Conservation (phyloP, 345 rosid species). For the Rubroshorea leprosula region DNA sequence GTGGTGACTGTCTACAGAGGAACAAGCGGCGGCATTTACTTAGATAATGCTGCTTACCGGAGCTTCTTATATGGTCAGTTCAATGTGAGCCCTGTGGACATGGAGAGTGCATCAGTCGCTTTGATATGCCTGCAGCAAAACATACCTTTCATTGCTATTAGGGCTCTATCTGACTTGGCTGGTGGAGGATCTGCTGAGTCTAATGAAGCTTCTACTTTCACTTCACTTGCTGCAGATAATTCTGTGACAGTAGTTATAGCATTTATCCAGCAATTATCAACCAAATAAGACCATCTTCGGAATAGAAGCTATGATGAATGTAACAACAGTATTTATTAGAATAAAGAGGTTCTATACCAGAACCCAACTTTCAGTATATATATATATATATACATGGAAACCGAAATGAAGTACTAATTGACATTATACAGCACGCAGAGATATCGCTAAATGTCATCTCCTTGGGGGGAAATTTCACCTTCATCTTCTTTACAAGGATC, state of each 20-base stretch:
- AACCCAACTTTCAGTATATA: too few species aligned
- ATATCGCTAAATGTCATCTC: not conserved
- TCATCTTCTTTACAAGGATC: conserved; percentile 26
- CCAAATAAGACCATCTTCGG: not conserved
- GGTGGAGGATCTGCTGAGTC: conserved; percentile 19
- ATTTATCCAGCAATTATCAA: not conserved
- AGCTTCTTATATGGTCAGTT: conserved; percentile 8
- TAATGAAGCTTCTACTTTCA: conserved; percentile 7
- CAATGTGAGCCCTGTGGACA: conserved; percentile 16
- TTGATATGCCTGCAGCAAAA: conserved; percentile 15
- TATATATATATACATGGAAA: too few species aligned
- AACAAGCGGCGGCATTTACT: conserved; percentile 9
- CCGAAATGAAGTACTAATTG: too few species aligned
- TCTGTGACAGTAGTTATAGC: conserved; percentile 1
- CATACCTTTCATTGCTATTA: conserved; percentile 18
- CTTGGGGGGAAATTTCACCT: not conserved
- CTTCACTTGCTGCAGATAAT: conserved; percentile 10
- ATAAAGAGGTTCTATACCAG: not conserved
- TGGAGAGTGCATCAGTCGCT: conserved; percentile 21
- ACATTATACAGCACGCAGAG: too few species aligned
- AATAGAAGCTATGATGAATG: not conserved
- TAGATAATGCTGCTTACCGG: conserved; percentile 19
- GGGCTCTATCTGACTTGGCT: conserved; percentile 21
- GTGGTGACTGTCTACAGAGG: conserved; percentile 14
- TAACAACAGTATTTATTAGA: not conserved